Percentiles rank a stretch among this genome's conserved stretches.
phyloP scores from a whole-genome alignment of 106 monocot genomes.

The Acanthochlamys bracteata region DNA sequence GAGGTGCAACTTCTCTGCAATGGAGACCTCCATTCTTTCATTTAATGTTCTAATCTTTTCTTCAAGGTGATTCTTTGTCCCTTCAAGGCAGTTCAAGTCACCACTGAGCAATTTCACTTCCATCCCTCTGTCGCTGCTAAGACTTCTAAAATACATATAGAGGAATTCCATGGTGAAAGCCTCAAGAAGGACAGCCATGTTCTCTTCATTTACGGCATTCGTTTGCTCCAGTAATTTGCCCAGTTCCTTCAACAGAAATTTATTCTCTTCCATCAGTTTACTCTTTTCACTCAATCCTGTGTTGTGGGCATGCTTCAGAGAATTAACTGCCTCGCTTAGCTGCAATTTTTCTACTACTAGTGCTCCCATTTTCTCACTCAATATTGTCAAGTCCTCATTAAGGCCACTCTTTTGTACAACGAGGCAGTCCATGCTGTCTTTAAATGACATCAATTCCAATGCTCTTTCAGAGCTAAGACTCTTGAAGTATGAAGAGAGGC shows the following conservation, averaged over 20 bases:
- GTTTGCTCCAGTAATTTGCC: constrained; percentile 23
- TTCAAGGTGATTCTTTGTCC: constrained; percentile 19
- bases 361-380: background rate
- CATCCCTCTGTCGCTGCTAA: constrained; percentile 24
- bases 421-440: background rate
- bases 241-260: constrained; percentile 18
- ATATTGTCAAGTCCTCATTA: background rate
- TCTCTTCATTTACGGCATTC: constrained; percentile 33
- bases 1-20: constrained; percentile 38
- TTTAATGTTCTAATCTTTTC: constrained; percentile 22
- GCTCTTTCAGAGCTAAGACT: constrained; percentile 36
- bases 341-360: background rate
- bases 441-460: constrained; percentile 14
- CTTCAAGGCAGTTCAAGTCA: constrained; percentile 25
- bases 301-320: constrained; percentile 3
- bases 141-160: constrained; percentile 24
- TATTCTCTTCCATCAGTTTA: constrained; percentile 37
- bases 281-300: constrained; percentile 22
- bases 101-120: constrained; percentile 16
- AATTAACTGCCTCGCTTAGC: background rate
- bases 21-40: constrained; percentile 13
- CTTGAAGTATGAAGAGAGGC: constrained; percentile 28
- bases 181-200: constrained; percentile 25
- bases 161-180: constrained; percentile 36
- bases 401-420: background rate